These are phyloP conservation scores for Kazachstania taianensis DNA, from an alignment of 805 yeast genomes.

Conservation along the genomic window DNA sequence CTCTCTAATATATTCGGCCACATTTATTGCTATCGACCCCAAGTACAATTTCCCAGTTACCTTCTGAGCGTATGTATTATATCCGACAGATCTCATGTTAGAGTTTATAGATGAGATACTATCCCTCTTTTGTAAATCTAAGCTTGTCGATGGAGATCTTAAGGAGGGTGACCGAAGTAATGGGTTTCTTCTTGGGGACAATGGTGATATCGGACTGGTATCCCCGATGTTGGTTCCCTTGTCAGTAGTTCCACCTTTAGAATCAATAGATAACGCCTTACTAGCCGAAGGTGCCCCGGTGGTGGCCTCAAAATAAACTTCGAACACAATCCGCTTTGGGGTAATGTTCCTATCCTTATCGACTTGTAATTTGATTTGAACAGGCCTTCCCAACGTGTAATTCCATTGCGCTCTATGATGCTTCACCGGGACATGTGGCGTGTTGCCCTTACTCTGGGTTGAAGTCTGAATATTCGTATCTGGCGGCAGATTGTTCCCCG, in stretches of 20 bases:
- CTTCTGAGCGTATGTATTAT: constrained; percentile 20
- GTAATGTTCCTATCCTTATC: constrained; percentile 30
- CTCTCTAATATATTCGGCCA: constrained; percentile 55
- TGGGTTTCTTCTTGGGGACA: constrained; percentile 1
- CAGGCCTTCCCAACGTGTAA: constrained; percentile 28
- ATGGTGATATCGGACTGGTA: neutral
- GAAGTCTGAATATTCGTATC: constrained; percentile 3
- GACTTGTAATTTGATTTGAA: constrained; percentile 34
- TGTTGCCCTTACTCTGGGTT: constrained; percentile 28
- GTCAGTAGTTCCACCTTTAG: neutral
- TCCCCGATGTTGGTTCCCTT: neutral
- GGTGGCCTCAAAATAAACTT: constrained; percentile 35
- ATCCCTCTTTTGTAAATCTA: neutral
- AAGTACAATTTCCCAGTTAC: constrained; percentile 35
- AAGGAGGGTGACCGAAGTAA: constrained; percentile 2
- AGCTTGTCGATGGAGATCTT: constrained; percentile 2
- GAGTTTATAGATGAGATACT: neutral
- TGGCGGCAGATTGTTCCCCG: constrained; percentile 3
- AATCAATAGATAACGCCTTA: neutral
- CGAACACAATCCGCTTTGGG: constrained; percentile 31
- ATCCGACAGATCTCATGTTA: constrained; percentile 1
- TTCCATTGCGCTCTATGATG: constrained; percentile 47
- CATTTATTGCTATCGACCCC: constrained; percentile 58
- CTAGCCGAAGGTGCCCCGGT: neutral
- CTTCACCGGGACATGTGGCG: constrained; percentile 35